Percentiles rank a stretch among this genome's conserved stretches.
Evolutionary conservation across 2,329 filamentous ascomycete species (phyloP).

Genomic region (Acrocalymma vagum): DNA sequence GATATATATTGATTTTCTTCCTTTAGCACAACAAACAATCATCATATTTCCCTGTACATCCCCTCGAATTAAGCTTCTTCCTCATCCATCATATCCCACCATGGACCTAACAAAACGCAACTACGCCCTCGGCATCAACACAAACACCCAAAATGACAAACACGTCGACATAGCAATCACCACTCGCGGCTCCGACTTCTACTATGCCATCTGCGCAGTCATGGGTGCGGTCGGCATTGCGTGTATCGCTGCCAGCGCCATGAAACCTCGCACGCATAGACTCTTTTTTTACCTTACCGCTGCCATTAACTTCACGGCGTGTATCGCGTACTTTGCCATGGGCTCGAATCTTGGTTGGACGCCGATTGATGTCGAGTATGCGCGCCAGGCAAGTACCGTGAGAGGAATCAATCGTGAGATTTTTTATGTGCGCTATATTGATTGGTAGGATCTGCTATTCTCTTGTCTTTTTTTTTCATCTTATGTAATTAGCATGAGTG

Average conservation of each 20-base stretch:
- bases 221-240: constrained; percentile 64
- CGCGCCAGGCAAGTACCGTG: constrained; percentile 54
- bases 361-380: constrained; percentile 69
- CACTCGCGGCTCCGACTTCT: constrained; percentile 67
- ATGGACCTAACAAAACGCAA: too few relatives aligned
- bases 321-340: constrained; percentile 73
- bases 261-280: constrained; percentile 64
- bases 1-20: too few relatives aligned
- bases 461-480: too few relatives aligned
- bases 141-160: too few relatives aligned
- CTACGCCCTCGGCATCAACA: too few relatives aligned
- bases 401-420: constrained; percentile 66
- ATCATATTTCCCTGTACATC: too few relatives aligned
- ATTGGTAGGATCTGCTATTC: too few relatives aligned
- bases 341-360: constrained; percentile 71
- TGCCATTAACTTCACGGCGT: constrained; percentile 64
- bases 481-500: too few relatives aligned
- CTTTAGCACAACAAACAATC: too few relatives aligned
- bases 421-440: constrained; percentile 73
- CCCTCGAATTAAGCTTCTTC: too few relatives aligned
- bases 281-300: constrained; percentile 73
- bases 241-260: constrained; percentile 62
- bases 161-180: constrained; percentile 71
- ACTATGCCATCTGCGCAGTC: constrained; percentile 68
- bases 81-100: too few relatives aligned